These are phyloP conservation scores for Cystobasidiaceae sp. DNA, from an alignment of 1,284 basidiomycete genomes.

Conservation along the genomic window DNA sequence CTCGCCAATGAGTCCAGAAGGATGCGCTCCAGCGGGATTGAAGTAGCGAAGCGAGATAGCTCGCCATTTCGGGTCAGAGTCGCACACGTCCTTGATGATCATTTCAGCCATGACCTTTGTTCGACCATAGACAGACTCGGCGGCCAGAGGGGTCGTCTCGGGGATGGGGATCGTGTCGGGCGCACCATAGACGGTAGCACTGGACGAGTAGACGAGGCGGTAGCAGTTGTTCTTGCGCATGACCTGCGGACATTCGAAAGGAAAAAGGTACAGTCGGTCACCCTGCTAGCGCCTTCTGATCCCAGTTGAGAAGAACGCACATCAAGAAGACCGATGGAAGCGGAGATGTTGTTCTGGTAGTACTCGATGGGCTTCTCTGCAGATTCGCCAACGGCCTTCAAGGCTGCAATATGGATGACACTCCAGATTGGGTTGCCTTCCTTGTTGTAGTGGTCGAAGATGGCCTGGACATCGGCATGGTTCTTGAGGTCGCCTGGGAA, in stretches of 20 bases:
- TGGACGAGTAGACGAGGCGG: conserved; percentile 92
- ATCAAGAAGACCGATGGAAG: conserved; percentile 69
- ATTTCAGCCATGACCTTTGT: conserved; percentile 94
- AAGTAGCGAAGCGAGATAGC: conserved; percentile 88
- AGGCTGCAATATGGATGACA: conserved; percentile 91
- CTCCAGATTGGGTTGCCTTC: conserved; percentile 94
- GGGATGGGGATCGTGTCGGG: conserved; percentile 90
- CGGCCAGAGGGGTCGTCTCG: conserved; percentile 79
- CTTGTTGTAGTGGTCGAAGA: conserved; percentile 59
- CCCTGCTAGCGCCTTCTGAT: too few relatives aligned
- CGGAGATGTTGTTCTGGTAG: conserved; percentile 84
- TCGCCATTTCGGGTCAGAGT: conserved; percentile 70
- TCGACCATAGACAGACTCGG: conserved; percentile 89
- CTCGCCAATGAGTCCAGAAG: conserved; percentile 91
- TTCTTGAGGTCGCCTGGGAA: conserved; percentile 68
- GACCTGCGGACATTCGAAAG: too few relatives aligned
- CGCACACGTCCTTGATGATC: conserved; percentile 82
- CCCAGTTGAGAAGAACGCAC: too few relatives aligned
- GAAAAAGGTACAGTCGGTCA: too few relatives aligned
- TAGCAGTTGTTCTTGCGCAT: conserved; percentile 80
- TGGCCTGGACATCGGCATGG: conserved; percentile 61
- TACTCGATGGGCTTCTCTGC: conserved; percentile 88
- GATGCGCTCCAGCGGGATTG: conserved; percentile 71
- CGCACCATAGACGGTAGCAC: conserved; percentile 97
- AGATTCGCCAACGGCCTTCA: conserved; percentile 98